A percentile compares a stretch with the other conserved stretches of the same genome.
phyloP scores from a whole-genome alignment of 108 stramenopile species.

The Heterococcus sp. region DNA sequence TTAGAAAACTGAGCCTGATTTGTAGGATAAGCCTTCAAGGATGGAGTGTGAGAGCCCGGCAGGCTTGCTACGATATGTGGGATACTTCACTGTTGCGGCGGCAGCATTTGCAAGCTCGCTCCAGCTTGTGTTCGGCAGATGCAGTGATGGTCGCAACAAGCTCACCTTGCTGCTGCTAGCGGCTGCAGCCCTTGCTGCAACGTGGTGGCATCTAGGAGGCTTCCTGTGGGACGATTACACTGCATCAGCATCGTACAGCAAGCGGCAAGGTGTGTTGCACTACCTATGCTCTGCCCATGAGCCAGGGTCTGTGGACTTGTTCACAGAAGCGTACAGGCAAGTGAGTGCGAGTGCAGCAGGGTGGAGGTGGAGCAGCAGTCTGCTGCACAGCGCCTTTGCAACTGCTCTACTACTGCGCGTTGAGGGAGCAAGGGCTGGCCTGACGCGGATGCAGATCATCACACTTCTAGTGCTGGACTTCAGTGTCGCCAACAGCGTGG shows the following conservation, averaged over 20 bases:
- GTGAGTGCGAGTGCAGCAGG: neutral
- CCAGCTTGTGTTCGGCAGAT: neutral
- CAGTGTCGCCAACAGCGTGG: neutral
- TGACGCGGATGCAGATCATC: neutral
- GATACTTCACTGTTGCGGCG: neutral
- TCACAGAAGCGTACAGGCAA: neutral
- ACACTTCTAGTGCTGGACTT: neutral
- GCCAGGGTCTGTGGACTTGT: neutral
- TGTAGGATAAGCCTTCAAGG: too few species aligned
- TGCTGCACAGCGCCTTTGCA: neutral
- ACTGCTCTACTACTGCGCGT: neutral
- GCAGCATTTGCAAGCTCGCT: neutral
- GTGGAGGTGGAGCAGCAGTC: neutral
- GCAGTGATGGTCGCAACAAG: neutral
- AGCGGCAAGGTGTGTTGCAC: neutral
- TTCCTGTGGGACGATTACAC: neutral
- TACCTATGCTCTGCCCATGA: neutral
- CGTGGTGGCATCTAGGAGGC: neutral
- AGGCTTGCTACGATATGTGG: neutral
- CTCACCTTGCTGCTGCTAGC: neutral
- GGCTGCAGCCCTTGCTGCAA: neutral
- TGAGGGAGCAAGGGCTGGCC: neutral
- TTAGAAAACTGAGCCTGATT: too few species aligned
- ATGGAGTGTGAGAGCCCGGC: neutral
- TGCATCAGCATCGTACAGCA: neutral